Conservation (phyloP, 108 stramenopile genomes). For the Skeletonema potamos region DNA sequence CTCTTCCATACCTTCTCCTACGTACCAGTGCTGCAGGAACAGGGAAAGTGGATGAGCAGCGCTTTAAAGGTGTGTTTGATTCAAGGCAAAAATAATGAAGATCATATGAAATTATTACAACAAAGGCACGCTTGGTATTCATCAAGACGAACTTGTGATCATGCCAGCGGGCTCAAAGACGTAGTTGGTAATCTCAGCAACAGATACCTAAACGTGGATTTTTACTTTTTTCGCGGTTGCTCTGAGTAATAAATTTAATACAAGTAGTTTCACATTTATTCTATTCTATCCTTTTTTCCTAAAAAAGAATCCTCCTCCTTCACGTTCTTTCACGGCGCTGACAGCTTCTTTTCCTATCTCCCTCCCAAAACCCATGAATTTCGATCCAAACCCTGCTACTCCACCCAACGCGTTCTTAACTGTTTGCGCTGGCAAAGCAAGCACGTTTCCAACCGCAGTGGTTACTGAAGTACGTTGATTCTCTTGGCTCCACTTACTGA, state of each 20-base stretch:
- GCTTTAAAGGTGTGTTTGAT: too few species aligned
- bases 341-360: slow-evolving; percentile 77
- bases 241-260: too few species aligned
- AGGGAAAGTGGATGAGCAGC: too few species aligned
- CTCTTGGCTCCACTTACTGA: slow-evolving; percentile 76
- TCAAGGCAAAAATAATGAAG: too few species aligned
- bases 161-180: too few species aligned
- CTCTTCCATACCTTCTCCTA: slow-evolving; percentile 99
- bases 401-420: slow-evolving; percentile 77
- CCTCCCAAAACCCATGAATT: slow-evolving; percentile 74
- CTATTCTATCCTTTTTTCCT: not conserved
- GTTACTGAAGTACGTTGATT: slow-evolving; percentile 37
- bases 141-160: slow-evolving; percentile 99
- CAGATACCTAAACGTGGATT: too few species aligned
- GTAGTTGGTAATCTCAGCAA: too few species aligned
- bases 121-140: slow-evolving; percentile 99
- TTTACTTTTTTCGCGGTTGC: too few species aligned
- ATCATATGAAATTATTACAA: too few species aligned
- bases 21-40: slow-evolving; percentile 99
- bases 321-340: slow-evolving; percentile 33
- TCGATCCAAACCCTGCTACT: slow-evolving; percentile 67
- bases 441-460: slow-evolving; percentile 65
- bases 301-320: slow-evolving; percentile 7
- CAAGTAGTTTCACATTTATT: not conserved
- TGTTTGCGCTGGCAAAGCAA: slow-evolving; percentile 71